A percentile compares a stretch with the other conserved stretches of the same genome.
Evolutionary conservation across 345 rosid species (phyloP).

Genomic region (Brassica juncea): DNA sequence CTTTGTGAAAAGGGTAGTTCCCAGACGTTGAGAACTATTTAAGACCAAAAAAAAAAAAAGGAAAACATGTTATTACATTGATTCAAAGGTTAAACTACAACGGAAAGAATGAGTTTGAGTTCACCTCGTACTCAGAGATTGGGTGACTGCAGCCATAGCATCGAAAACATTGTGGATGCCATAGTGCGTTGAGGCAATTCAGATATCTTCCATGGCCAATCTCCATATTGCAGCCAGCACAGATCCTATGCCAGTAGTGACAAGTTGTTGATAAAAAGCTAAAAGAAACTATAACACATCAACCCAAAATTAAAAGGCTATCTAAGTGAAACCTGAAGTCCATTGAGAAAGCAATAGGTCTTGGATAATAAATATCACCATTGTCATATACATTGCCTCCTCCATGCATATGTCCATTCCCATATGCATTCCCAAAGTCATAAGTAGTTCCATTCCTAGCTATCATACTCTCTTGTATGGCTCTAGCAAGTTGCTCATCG

Average conservation of each 20-base stretch:
- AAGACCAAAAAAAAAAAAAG: not conserved
- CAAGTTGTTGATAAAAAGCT: conserved; percentile 12
- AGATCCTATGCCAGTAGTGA: conserved; percentile 56
- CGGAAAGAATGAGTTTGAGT: conserved; percentile 10
- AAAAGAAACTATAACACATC: not conserved
- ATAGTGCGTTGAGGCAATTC: conserved; percentile 74
- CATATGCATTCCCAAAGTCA: conserved; percentile 42
- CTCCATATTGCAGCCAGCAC: conserved; percentile 89
- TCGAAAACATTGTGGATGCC: conserved; percentile 97
- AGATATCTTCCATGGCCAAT: conserved; percentile 88
- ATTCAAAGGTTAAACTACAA: not conserved
- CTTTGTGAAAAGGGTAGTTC: conserved; percentile 80
- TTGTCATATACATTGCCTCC: conserved; percentile 43
- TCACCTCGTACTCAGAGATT: conserved; percentile 89
- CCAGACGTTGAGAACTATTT: conserved; percentile 80
- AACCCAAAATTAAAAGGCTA: not conserved
- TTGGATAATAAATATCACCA: conserved; percentile 52
- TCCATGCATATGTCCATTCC: conserved; percentile 46
- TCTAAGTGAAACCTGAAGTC: conserved; percentile 67
- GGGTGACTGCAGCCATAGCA: conserved; percentile 81
- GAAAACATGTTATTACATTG: conserved; percentile 11
- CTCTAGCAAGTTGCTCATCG: conserved; percentile 94
- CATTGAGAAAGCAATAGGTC: conserved; percentile 55
- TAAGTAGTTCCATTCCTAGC: conserved; percentile 44
- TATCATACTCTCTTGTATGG: conserved; percentile 79